Conservation (phyloP, 2,329 filamentous ascomycete species). For the Fusarium camptoceras region DNA sequence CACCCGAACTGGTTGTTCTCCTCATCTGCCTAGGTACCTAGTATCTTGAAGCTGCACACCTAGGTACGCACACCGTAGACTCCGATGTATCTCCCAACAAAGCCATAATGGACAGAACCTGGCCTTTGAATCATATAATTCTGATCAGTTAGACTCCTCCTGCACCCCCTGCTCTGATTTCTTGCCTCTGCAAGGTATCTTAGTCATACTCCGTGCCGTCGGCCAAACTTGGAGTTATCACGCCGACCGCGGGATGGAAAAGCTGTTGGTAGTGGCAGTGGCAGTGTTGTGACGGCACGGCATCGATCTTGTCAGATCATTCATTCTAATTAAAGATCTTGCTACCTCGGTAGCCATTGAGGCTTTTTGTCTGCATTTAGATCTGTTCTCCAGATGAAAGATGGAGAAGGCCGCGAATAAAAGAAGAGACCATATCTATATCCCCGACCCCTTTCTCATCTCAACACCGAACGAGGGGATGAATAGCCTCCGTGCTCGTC, state of each 20-base stretch:
- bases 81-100: not conserved
- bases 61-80: not conserved
- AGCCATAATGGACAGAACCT: not conserved
- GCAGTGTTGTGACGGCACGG: conserved; percentile 7
- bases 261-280: conserved; percentile 2
- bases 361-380: not conserved
- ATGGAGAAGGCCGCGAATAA: not conserved
- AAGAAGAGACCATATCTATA: not conserved
- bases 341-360: not conserved
- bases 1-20: not conserved
- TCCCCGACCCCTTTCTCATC: conserved; percentile 19
- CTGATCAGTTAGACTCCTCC: not conserved
- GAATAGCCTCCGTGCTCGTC: not conserved
- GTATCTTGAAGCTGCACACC: not conserved
- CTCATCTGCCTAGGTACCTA: not conserved
- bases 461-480: not conserved
- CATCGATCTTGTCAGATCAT: conserved; percentile 6
- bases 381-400: not conserved
- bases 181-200: not conserved
- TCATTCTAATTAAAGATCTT: conserved; percentile 6
- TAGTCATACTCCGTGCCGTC: conserved; percentile 7
- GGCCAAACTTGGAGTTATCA: conserved; percentile 11
- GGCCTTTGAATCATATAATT: not conserved
- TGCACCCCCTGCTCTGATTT: not conserved
- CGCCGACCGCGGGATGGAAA: conserved; percentile 3